Evolutionary conservation across 2,329 filamentous ascomycete genomes (phyloP).

Genomic region (Sphaceloma murrayae): DNA sequence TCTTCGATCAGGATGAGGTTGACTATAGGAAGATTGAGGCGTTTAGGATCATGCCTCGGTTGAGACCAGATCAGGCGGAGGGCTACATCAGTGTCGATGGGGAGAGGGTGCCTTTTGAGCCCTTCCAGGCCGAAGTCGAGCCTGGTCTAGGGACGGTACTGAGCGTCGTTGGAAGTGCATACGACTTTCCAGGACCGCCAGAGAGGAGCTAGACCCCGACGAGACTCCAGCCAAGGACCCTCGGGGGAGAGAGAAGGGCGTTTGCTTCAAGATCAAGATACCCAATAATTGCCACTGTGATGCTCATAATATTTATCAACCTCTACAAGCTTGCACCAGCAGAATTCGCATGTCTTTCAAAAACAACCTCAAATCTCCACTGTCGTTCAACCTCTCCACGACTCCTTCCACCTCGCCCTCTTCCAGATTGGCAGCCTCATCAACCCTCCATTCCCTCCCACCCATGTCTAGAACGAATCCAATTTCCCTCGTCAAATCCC

Average conservation of each 20-base stretch:
- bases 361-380: slow-evolving; percentile 59
- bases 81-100: slow-evolving; percentile 94
- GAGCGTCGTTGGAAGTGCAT: slow-evolving; percentile 60
- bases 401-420: slow-evolving; percentile 66
- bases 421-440: slow-evolving; percentile 71
- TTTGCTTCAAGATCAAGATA: neutral
- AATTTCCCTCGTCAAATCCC: slow-evolving; percentile 77
- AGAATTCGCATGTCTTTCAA: slow-evolving; percentile 75
- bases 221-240: too few species aligned
- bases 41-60: slow-evolving; percentile 66
- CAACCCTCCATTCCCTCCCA: slow-evolving; percentile 74
- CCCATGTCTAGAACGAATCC: slow-evolving; percentile 87
- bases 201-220: too few species aligned
- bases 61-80: slow-evolving; percentile 43
- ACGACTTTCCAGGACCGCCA: slow-evolving; percentile 47
- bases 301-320: slow-evolving; percentile 21
- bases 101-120: slow-evolving; percentile 74
- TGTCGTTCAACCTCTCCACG: slow-evolving; percentile 72
- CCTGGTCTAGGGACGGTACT: slow-evolving; percentile 73
- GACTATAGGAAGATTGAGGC: slow-evolving; percentile 77
- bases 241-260: too few species aligned
- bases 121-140: slow-evolving; percentile 87
- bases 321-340: slow-evolving; percentile 51
- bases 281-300: slow-evolving; percentile 13
- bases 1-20: slow-evolving; percentile 72